Percentiles rank a stretch among this genome's conserved stretches.
Evolutionary conservation across 805 yeast species (phyloP).

Genomic region (Metschnikowia kofuensis): DNA sequence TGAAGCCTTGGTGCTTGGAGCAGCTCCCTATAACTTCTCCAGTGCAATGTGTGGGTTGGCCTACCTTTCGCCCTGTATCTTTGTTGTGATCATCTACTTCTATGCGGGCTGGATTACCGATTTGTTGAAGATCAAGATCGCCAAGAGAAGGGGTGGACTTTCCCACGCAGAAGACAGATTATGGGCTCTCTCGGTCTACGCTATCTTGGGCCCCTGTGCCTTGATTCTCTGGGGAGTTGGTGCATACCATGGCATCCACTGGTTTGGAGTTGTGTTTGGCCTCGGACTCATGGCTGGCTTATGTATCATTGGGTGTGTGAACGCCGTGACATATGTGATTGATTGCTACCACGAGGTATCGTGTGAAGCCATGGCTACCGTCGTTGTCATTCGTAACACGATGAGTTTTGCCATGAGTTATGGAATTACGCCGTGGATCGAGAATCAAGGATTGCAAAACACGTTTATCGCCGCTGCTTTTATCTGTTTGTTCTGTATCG

Average conservation of each 20-base stretch:
- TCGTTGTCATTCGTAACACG: conserved; percentile 53
- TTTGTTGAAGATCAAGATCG: conserved; percentile 13
- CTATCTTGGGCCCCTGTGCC: conserved; percentile 15
- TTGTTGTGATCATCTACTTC: conserved; percentile 14
- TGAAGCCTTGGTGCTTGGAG: conserved; percentile 23
- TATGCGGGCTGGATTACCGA: conserved; percentile 17
- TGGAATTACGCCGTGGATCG: conserved; percentile 59
- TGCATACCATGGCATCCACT: conserved; percentile 21
- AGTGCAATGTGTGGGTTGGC: conserved; percentile 23
- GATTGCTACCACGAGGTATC: conserved; percentile 28
- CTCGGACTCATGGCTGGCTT: conserved; percentile 21
- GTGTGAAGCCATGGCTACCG: conserved; percentile 42
- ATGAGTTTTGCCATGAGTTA: conserved; percentile 60
- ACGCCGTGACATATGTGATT: conserved; percentile 26
- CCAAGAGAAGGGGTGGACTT: conserved; percentile 12
- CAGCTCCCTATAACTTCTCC: conserved; percentile 51
- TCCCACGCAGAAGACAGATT: conserved; percentile 16
- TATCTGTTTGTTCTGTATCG: conserved; percentile 46
- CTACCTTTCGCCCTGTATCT: conserved; percentile 16
- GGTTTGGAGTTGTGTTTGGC: conserved; percentile 26
- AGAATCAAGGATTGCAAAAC: conserved; percentile 50
- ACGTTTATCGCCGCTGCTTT: conserved; percentile 57
- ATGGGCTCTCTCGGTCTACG: conserved; percentile 16
- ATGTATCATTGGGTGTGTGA: conserved; percentile 25
- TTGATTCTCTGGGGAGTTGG: conserved; percentile 25